These are phyloP conservation scores for Penicillium paradoxum DNA, from an alignment of 495 filamentous ascomycete genomes.

Conservation along the genomic window DNA sequence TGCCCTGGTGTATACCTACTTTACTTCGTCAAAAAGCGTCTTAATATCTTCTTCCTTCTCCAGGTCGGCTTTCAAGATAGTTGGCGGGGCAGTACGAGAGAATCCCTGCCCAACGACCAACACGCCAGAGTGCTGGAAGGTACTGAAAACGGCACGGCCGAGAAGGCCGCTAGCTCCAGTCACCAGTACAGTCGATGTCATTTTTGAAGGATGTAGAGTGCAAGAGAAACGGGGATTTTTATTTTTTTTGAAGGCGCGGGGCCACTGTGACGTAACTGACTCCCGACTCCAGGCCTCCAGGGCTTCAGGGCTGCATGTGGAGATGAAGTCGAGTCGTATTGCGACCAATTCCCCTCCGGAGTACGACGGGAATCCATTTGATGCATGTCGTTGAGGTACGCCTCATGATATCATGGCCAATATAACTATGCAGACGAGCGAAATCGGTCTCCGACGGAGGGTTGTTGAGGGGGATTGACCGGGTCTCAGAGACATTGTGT, in stretches of 20 bases:
- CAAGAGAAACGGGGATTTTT: neutral
- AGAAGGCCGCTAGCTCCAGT: conserved; percentile 85
- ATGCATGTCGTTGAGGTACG: neutral
- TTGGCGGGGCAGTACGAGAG: conserved; percentile 64
- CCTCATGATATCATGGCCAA: neutral
- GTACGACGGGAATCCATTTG: neutral
- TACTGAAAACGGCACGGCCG: conserved; percentile 72
- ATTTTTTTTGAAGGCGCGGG: conserved; percentile 6
- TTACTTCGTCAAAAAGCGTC: conserved; percentile 52
- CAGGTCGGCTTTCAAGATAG: conserved; percentile 73
- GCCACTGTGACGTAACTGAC: conserved; percentile 28
- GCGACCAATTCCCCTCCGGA: neutral
- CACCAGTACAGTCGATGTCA: conserved; percentile 64
- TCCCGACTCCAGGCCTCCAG: neutral
- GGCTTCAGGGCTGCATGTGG: neutral
- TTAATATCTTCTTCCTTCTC: conserved; percentile 56
- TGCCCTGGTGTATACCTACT: conserved; percentile 24
- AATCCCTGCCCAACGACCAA: conserved; percentile 76
- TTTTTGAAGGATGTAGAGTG: conserved; percentile 15
- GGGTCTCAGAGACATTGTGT: too few species aligned
- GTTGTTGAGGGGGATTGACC: too few species aligned
- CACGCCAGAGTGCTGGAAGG: conserved; percentile 66
- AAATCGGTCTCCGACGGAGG: too few species aligned
- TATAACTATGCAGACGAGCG: too few species aligned
- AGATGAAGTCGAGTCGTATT: neutral